Conservation (phyloP, 129 eudicot species). For the Mikania micrantha region DNA sequence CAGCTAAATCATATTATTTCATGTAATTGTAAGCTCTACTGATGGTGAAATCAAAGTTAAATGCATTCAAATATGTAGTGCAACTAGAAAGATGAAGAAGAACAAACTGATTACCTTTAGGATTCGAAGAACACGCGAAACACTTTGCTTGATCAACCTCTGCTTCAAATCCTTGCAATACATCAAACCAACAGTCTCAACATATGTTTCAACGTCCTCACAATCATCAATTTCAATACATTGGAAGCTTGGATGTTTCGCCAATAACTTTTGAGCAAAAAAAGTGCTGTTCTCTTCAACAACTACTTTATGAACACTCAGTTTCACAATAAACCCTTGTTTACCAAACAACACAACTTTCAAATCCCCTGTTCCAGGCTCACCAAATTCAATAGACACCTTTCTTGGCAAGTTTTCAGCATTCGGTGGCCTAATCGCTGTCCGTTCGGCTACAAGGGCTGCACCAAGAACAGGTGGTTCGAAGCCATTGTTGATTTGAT, state of each 20-base stretch:
- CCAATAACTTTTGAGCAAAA: constrained; percentile 55
- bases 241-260: constrained; percentile 43
- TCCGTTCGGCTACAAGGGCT: constrained; percentile 32
- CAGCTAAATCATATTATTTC: neutral
- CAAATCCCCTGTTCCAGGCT: constrained; percentile 86
- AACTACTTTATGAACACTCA: constrained; percentile 72
- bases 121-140: constrained; percentile 76
- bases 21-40: neutral
- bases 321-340: constrained; percentile 75
- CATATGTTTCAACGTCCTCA: constrained; percentile 92
- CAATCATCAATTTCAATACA: constrained; percentile 74
- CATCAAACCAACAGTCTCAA: constrained; percentile 90
- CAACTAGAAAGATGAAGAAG: constrained; percentile 7
- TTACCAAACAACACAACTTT: constrained; percentile 69
- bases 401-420: constrained; percentile 61
- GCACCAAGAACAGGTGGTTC: constrained; percentile 41
- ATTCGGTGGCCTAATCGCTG: constrained; percentile 27
- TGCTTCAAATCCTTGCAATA: constrained; percentile 86
- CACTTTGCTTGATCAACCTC: constrained; percentile 80
- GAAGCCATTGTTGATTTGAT: constrained; percentile 27
- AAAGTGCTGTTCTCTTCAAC: constrained; percentile 53
- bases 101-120: constrained; percentile 66
- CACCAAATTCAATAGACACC: constrained; percentile 90
- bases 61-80: neutral
- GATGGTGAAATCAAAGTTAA: neutral